Evolutionary conservation across 208 protist genomes (phyloP), one percentile per base, ranked within the genome.

Genomic region (Sergeia podlipaevii): DNA sequence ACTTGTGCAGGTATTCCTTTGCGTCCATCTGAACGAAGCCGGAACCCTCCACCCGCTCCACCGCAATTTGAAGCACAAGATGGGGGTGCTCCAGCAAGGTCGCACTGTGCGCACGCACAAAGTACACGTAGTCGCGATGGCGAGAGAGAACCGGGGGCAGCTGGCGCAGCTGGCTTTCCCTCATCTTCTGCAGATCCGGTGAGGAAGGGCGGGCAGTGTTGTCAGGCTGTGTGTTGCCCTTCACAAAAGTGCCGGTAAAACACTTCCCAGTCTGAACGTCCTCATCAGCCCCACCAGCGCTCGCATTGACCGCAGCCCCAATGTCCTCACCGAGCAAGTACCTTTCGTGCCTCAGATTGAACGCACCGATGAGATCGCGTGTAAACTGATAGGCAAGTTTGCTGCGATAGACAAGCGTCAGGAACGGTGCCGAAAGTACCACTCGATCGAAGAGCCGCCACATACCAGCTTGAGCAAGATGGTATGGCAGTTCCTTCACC

Each of bases 111-210:
- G 71, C 45, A 24, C 77, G 72, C n/a, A 77, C 68, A 54, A 91
- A 91, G 53, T 82, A 86, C 36, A 91, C 70, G 62, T 85, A 91
- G 41, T 86, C 77, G 1, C 74, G 78, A 39, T 80, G 59, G 17
- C 80, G 76, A 7, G 43, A 39, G 15, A 85, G 44, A 39, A 64
- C 68, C 7, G 45, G 49, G 2, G 62, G 73, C 29, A 74, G 44
- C 27, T 42, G 37, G 11, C 41, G 42, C 34, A 32, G 27, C 28
- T 44, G 0, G 7, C 13, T 45, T 21, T 5, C 39, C 39, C 7
- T 17, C 7, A 6, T 45, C n/a, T 15, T 5, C 15, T 15, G 24
- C 17, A 15, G 39, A 21, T n/a, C n/a, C n/a, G n/a, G n/a, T n/a
- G n/a, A n/a, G n/a, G n/a, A n/a, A n/a, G n/a, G n/a, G n/a, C n/a